phyloP scores from a whole-genome alignment of 495 filamentous ascomycete genomes.

The Bathelium albidoporum region DNA sequence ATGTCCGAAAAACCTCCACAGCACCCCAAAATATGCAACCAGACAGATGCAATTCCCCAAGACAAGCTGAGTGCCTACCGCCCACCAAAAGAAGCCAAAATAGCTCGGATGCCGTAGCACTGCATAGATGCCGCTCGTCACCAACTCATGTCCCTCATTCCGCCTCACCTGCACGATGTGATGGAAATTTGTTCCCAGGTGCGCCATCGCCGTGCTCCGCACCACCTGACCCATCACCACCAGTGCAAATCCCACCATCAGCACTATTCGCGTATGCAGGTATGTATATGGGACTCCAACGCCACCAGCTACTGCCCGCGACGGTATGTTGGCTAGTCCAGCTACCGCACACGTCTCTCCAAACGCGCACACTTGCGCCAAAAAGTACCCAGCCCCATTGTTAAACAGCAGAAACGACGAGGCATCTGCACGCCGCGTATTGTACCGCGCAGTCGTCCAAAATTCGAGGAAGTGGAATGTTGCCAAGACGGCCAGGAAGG shows the following conservation, averaged over 20 bases:
- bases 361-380: constrained; percentile 65
- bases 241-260: constrained; percentile 49
- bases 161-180: constrained; percentile 65
- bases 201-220: constrained; percentile 71
- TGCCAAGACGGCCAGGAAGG: constrained; percentile 66
- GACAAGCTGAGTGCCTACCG: constrained; percentile 82
- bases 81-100: constrained; percentile 98
- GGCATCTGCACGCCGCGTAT: constrained; percentile 59
- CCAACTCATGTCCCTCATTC: constrained; percentile 59
- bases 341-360: constrained; percentile 54
- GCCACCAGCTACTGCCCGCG: no score
- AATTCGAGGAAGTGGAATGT: constrained; percentile 96
- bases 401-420: constrained; percentile 72
- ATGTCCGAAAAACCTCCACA: constrained; percentile 73
- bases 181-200: constrained; percentile 86
- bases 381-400: constrained; percentile 77
- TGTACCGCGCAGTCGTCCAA: constrained; percentile 74
- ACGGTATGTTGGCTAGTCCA: no score
- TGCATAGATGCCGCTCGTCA: constrained; percentile 60
- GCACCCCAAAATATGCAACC: constrained; percentile 56
- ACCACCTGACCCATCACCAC: constrained; percentile 60
- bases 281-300: constrained; percentile 8
- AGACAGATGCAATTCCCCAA: constrained; percentile 77
- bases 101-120: constrained; percentile 77
- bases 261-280: background rate